Base-by-base conservation (phyloP, 768 basidiomycete species). In the Amanita molliuscula region DNA sequence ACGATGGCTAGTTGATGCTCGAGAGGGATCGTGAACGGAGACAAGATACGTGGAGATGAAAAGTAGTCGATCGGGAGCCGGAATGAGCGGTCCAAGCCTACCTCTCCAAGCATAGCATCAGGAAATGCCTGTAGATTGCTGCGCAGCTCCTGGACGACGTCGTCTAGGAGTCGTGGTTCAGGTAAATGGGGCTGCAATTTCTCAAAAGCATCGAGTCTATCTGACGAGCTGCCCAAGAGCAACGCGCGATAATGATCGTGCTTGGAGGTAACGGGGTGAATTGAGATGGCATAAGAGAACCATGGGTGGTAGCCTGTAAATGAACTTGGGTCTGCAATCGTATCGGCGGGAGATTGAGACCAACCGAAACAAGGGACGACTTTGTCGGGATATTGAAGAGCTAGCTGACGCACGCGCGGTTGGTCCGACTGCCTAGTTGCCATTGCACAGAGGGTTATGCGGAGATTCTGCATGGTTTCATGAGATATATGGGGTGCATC, bases 281-380 rank as follows among this genome's bases (percentile, higher is more conserved):
- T 20, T 26, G 84, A 75, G 58, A 96, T 88, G 54, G 74, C 74
- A 63, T 96, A 81, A 2, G 83, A 75, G 65, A 88, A 94, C 95
- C 95, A 97, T 1, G 95, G 95, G 62, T 97, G 95, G 59, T 91
- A 82, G 40, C 94, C 89, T 92, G 58, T 26, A 29, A 36, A 41
- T 57, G 42, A 33, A 53, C 31, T 13, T 23, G 47, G 48, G 48
- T 35, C 20, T 23, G 18, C 43, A n/a, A 54, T 35, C 29, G 37
- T 46, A 56, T 49, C 44, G 51, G 45, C 7, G 53, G 52, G 40
- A 48, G 34, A 51, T 43, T 20, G 40, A 52, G 36, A 67, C 82
- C 69, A 51, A 92, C 90, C 94, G 65, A 95, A 98, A 62, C 82
- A 87, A 43, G 94, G 88, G n/a, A 88, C 66, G 21, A 93, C 77